Evolutionary conservation across 192 early-diverging fungal genomes (phyloP), one percentile per base, ranked within the genome.

Genomic region (Coemansia sp.): DNA sequence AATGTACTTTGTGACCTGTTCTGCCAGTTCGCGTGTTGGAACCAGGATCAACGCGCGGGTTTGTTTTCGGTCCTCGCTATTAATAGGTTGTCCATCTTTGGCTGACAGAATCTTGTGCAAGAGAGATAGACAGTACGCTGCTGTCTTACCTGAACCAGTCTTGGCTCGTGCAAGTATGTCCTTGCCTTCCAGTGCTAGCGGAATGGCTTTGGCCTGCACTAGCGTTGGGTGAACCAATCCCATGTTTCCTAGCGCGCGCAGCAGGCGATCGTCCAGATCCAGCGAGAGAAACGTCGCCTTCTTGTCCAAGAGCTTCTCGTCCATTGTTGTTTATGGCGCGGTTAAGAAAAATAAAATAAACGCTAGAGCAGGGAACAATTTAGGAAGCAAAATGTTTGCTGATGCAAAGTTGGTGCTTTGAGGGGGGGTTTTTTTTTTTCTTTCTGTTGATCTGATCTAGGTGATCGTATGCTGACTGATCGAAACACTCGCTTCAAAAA

Each of bases 111-210:
- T 93, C 73, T 94, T 94, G 82, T 97, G 94, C 24, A 97, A 72
- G 18, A 97, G 76, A 1, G 97, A 95, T 23, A 97, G 69, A 54
- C 89, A 87, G 77, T 95, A 99, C 4, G 97, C 97, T 18, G 94
- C 92, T 6, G 97, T 98, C 79, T 99, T 99, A 64, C 97, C 97
- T 24, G 90, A 93, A 26, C 97, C 97, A 0, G 95, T 99, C 50
- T 92, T 85, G 22, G 97, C 95, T 47, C 89, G 82, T 10, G 94
- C 97, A 48, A 97, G 80, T 54, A 99, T 89, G 67, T 99, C 95
- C 65, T 93, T 96, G 47, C 97, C 95, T 30, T 88, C 71, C 6
- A 99, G 82, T 21, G 93, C 93, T 7, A 97, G 83, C 9, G 97
- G 94, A 60, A 99, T 96, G 2, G 89, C 89, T 28, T 86, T 87